phyloP scores from a whole-genome alignment of 2,329 filamentous ascomycete species.

The Amphichorda felina region DNA sequence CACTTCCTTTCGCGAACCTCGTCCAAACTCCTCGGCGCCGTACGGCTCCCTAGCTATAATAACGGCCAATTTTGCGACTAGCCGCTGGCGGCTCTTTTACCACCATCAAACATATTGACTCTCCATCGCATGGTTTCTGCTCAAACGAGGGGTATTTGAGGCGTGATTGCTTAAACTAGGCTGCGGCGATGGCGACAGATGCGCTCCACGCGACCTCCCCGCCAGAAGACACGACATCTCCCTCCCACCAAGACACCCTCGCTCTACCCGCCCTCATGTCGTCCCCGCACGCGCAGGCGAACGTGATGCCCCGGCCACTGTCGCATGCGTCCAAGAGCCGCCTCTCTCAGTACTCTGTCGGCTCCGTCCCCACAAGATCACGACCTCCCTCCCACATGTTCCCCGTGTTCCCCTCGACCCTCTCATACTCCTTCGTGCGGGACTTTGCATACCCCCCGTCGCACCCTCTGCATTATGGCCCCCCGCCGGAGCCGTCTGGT shows the following conservation, averaged over 20 bases:
- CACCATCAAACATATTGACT: no score
- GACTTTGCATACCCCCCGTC: constrained; percentile 84
- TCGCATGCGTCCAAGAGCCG: constrained; percentile 73
- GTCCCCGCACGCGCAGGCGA: not conserved
- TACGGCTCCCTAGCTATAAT: no score
- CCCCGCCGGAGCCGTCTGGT: constrained; percentile 60
- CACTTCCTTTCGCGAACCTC: no score
- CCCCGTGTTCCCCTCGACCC: constrained; percentile 72
- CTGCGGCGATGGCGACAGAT: constrained; percentile 1
- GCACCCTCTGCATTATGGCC: constrained; percentile 88
- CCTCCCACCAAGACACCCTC: constrained; percentile 1
- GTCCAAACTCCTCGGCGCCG: no score
- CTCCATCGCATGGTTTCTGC: not conserved
- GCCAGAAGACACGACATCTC: not conserved
- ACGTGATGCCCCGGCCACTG: constrained; percentile 48
- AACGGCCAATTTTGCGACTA: not conserved
- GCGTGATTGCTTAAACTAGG: not conserved
- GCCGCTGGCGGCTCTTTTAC: not conserved
- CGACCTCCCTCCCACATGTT: constrained; percentile 74
- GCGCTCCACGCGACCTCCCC: constrained; percentile 1
- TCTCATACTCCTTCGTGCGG: constrained; percentile 80
- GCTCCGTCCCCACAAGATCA: constrained; percentile 54
- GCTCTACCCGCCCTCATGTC: not conserved
- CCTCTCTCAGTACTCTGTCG: constrained; percentile 71
- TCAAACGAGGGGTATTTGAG: no score